Percentiles rank a stretch among this genome's conserved stretches.
These are phyloP conservation scores for Hymenotorrendiella dingleyae DNA, from an alignment of 2,329 filamentous ascomycete genomes.

Conservation along the genomic window DNA sequence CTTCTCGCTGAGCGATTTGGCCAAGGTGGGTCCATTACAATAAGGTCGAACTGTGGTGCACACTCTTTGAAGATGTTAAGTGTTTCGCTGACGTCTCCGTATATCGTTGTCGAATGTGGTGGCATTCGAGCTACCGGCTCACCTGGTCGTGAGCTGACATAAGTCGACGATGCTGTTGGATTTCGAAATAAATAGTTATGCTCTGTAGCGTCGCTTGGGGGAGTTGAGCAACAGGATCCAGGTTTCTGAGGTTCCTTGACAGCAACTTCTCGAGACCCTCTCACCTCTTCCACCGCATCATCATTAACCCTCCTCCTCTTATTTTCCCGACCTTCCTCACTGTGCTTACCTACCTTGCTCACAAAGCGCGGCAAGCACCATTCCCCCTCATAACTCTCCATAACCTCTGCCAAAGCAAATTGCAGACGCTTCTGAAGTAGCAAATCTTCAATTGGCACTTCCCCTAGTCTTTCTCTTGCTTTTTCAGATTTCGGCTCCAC, in stretches of 20 bases:
- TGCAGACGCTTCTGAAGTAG: slow-evolving; percentile 25
- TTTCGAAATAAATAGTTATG: slow-evolving; percentile 4
- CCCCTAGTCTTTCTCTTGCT: slow-evolving; percentile 19
- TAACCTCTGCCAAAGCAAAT: slow-evolving; percentile 23
- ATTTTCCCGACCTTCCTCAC: no score
- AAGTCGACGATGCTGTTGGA: background rate
- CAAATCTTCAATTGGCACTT: slow-evolving; percentile 20
- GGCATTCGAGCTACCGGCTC: slow-evolving; percentile 27
- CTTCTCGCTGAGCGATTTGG: slow-evolving; percentile 69
- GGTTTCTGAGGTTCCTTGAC: no score
- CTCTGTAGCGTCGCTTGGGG: no score
- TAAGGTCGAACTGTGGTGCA: slow-evolving; percentile 55
- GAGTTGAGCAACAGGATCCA: no score
- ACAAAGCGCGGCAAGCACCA: slow-evolving; percentile 27
- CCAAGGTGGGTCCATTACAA: slow-evolving; percentile 76
- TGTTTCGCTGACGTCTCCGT: slow-evolving; percentile 42
- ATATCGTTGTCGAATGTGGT: slow-evolving; percentile 39
- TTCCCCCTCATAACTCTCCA: slow-evolving; percentile 28
- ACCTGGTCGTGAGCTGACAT: background rate
- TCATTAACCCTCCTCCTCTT: background rate
- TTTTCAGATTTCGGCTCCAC: slow-evolving; percentile 47
- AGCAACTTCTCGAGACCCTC: background rate
- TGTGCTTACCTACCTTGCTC: no score
- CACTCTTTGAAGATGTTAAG: slow-evolving; percentile 36
- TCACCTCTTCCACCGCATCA: background rate